Evolutionary conservation across 139 green algal species (phyloP), one percentile per base, ranked within the genome.

Genomic region (Chlamydomonas schloesseri): DNA sequence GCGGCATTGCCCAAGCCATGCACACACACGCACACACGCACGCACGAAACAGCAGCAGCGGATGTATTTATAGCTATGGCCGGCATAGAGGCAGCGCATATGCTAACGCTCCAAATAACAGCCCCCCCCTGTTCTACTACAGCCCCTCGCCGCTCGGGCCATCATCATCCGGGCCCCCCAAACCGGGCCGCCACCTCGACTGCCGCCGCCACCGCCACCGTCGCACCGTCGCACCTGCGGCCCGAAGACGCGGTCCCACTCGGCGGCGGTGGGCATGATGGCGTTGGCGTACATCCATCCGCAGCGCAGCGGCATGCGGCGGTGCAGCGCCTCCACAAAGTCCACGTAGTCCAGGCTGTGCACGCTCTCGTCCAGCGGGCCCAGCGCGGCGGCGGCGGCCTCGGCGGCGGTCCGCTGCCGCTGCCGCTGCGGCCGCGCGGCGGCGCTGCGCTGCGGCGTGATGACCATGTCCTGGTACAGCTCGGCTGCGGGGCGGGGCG

Each of bases 261-360:
- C 80, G 1, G 36, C 31, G 3, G 67, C 50, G 3, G 68, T 60
- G 24, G 80, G 80, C 67, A 86, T 60, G 67, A 86, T 86, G 46
- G 80, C 80, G 80, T 86, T 86, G 46, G 80, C 80, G 80, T 86
- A 86, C 80, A 86, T 86, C 80, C 80, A 86, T 28, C 80, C 80
- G 80, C 80, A 86, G 50, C 80, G 80, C 68, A 86, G 80, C 80
- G 80, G 80, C 80, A 86, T 86, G 18, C 80, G 80, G 24, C 80
- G 67, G 80, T 86, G 80, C 67, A 86, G 80, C 65, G 80, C 80
- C 80, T 86, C 80, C 80, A 86, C 80, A 58, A 86, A 86, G 65
- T 86, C 80, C 65, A 86, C 80, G 46, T 71, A 86, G 80, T 86
- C 80, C 31, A 86, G 80, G 4, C 47, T 71, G 68, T 77, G 31